Evolutionary conservation across 2,329 filamentous ascomycete species (phyloP).

Genomic region (Metarhizium album): DNA sequence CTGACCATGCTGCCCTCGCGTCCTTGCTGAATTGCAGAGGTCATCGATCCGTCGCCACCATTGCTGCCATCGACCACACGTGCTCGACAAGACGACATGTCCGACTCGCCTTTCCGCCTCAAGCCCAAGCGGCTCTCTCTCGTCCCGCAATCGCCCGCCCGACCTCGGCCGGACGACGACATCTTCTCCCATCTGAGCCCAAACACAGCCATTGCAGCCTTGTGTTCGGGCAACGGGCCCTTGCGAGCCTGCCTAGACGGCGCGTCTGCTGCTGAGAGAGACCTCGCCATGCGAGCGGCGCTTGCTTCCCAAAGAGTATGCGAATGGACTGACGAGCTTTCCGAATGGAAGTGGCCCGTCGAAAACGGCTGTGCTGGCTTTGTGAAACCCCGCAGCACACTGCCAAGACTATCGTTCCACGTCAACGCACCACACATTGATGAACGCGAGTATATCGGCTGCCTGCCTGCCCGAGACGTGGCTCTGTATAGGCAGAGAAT

Average conservation of each 20-base stretch:
- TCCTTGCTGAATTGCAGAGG: slow-evolving; percentile 1
- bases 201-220: slow-evolving; percentile 47
- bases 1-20: slow-evolving; percentile 10
- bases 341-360: slow-evolving; percentile 46
- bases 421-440: slow-evolving; percentile 13
- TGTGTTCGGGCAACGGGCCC: slow-evolving; percentile 41
- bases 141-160: slow-evolving; percentile 30
- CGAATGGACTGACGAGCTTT: slow-evolving; percentile 65
- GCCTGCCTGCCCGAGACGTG: slow-evolving; percentile 55
- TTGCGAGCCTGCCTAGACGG: slow-evolving; percentile 50
- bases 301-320: slow-evolving; percentile 60
- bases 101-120: slow-evolving; percentile 21
- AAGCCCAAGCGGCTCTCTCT: slow-evolving; percentile 23
- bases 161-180: slow-evolving; percentile 40
- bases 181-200: slow-evolving; percentile 53
- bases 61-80: too few relatives aligned
- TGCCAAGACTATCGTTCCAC: slow-evolving; percentile 25
- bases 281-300: slow-evolving; percentile 61
- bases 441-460: slow-evolving; percentile 50
- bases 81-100: slow-evolving; percentile 18
- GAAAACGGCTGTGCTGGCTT: slow-evolving; percentile 42
- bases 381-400: slow-evolving; percentile 33
- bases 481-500: slow-evolving; percentile 60
- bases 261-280: slow-evolving; percentile 54
- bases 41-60: not conserved